These are phyloP conservation scores for Leucogyrophana mollusca DNA, from an alignment of 768 basidiomycete genomes.

Conservation along the genomic window DNA sequence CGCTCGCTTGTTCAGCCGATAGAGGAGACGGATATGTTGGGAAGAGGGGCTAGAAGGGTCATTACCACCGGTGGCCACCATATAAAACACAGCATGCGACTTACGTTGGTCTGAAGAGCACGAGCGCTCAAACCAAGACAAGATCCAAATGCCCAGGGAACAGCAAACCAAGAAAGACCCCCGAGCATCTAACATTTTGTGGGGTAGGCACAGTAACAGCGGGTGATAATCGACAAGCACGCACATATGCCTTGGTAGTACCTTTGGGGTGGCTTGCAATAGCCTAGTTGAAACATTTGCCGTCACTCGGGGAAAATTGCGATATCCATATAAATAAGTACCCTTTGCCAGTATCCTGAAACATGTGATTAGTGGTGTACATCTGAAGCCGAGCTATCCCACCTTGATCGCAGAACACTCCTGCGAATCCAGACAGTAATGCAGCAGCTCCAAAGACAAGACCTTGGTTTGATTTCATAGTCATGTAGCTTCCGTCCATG, in stretches of 20 bases:
- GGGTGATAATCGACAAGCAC: neutral
- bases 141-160: constrained; percentile 32
- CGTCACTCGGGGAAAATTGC: neutral
- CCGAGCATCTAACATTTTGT: constrained; percentile 33
- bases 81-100: neutral
- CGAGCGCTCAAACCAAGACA: constrained; percentile 27
- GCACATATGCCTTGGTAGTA: constrained; percentile 36
- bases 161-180: constrained; percentile 36
- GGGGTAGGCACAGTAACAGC: neutral
- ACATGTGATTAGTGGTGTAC: constrained; percentile 4
- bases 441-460: constrained; percentile 23
- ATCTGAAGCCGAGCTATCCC: neutral
- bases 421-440: constrained; percentile 29
- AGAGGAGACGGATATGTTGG: constrained; percentile 30
- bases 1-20: constrained; percentile 11
- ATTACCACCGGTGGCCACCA: neutral
- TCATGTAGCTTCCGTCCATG: constrained; percentile 18
- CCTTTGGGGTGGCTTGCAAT: constrained; percentile 34
- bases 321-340: constrained; percentile 5
- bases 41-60: constrained; percentile 28
- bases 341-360: constrained; percentile 40
- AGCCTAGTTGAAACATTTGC: constrained; percentile 18
- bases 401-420: constrained; percentile 37
- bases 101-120: constrained; percentile 14
- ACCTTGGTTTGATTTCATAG: constrained; percentile 21